These are phyloP conservation scores for Fusarium sp. DNA, from an alignment of 2,329 filamentous ascomycete species.

Conservation along the genomic window DNA sequence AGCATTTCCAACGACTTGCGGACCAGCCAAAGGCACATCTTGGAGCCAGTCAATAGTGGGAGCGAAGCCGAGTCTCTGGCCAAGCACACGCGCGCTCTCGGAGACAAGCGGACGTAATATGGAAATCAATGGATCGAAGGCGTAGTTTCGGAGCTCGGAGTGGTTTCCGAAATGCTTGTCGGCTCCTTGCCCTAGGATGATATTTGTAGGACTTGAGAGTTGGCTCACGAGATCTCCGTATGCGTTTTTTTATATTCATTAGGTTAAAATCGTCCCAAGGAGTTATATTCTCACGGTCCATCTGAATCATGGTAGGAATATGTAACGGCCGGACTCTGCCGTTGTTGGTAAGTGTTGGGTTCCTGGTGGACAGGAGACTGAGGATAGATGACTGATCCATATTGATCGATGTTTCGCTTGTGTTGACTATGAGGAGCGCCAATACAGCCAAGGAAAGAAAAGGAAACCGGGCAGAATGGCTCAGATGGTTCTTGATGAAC, in stretches of 20 bases:
- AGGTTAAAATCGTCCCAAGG: neutral
- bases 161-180: neutral
- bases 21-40: neutral
- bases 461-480: neutral
- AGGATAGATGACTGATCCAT: neutral
- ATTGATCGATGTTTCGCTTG: neutral
- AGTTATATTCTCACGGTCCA: neutral
- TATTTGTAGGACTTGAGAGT: neutral
- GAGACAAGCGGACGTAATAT: neutral
- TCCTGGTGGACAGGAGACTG: neutral
- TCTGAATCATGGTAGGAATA: neutral
- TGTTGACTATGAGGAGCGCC: neutral
- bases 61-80: neutral
- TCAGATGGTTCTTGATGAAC: neutral
- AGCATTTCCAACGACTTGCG: neutral
- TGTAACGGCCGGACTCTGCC: rapidly evolving
- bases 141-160: neutral
- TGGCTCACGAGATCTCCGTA: neutral
- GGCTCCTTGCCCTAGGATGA: neutral
- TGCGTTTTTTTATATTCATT: neutral
- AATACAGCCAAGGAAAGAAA: neutral
- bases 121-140: neutral
- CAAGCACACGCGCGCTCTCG: neutral
- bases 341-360: neutral
- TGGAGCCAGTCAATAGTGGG: neutral